A percentile compares a stretch with the other conserved stretches of the same genome.
Conservation (phyloP, 2,329 filamentous ascomycete genomes). For the Canariomyces notabilis region DNA sequence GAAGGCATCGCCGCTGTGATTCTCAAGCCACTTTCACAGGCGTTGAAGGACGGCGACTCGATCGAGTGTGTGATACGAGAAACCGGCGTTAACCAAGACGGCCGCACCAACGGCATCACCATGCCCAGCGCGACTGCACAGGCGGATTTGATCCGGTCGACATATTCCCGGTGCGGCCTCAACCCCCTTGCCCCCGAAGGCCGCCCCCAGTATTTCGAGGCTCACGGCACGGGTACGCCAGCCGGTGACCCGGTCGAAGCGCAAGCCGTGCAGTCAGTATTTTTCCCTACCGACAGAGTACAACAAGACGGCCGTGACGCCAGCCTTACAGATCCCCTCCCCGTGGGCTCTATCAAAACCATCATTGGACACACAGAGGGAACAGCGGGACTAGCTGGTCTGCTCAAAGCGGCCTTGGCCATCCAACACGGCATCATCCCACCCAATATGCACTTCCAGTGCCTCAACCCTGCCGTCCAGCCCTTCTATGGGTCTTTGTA, state of each 20-base stretch:
- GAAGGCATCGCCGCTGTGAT: constrained; percentile 45
- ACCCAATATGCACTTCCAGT: constrained; percentile 41
- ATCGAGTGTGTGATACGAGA: constrained; percentile 42
- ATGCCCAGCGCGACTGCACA: constrained; percentile 41
- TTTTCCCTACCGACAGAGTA: constrained; percentile 5
- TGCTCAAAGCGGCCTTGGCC: constrained; percentile 38
- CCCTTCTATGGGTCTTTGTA: constrained; percentile 31
- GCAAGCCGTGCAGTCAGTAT: neutral
- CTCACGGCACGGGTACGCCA: constrained; percentile 36
- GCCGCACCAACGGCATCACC: constrained; percentile 42
- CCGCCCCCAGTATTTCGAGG: constrained; percentile 35
- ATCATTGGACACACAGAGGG: constrained; percentile 45
- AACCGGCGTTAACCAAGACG: constrained; percentile 43
- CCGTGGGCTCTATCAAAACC: constrained; percentile 37
- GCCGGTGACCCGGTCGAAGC: constrained; percentile 22
- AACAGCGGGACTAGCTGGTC: constrained; percentile 39
- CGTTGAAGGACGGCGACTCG: constrained; percentile 39
- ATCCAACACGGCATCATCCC: constrained; percentile 36
- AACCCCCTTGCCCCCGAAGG: constrained; percentile 27
- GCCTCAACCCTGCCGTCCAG: constrained; percentile 40
- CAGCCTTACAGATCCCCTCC: constrained; percentile 16
- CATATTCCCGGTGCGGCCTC: constrained; percentile 37
- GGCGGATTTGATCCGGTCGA: constrained; percentile 33
- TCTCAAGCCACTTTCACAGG: constrained; percentile 41
- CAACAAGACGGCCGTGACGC: neutral